phyloP scores from a whole-genome alignment of 1,139 yeast genomes.

The Lodderomyces jiufengensis region DNA sequence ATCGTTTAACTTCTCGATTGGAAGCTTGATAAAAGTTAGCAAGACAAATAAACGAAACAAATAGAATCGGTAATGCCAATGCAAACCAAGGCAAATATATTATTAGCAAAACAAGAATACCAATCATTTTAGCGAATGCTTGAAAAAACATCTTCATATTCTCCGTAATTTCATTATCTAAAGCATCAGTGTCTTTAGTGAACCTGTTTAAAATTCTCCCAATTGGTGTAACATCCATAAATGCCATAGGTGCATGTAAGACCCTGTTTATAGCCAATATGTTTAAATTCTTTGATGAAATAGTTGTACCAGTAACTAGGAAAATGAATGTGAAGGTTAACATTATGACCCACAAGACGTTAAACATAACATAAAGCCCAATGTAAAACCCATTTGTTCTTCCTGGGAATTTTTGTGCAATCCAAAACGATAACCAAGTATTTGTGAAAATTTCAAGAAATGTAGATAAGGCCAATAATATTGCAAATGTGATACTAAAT shows the following conservation, averaged over 20 bases:
- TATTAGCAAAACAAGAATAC: slow-evolving; percentile 63
- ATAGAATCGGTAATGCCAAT: slow-evolving; percentile 59
- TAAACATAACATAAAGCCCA: slow-evolving; percentile 64
- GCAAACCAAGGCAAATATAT: slow-evolving; percentile 74
- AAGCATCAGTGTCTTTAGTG: slow-evolving; percentile 79
- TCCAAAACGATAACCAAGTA: slow-evolving; percentile 88
- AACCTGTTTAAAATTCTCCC: slow-evolving; percentile 59
- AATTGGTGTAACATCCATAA: slow-evolving; percentile 58
- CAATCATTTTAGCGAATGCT: slow-evolving; percentile 52
- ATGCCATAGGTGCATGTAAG: slow-evolving; percentile 55
- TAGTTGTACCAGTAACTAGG: slow-evolving; percentile 49
- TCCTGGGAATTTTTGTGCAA: slow-evolving; percentile 48
- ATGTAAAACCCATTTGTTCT: slow-evolving; percentile 58
- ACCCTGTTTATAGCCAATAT: slow-evolving; percentile 39
- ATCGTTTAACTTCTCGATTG: slow-evolving; percentile 40
- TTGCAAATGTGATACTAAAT: slow-evolving; percentile 10
- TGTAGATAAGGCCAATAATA: slow-evolving; percentile 37
- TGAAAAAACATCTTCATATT: slow-evolving; percentile 50
- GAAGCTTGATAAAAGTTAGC: slow-evolving; percentile 54
- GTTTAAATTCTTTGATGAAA: slow-evolving; percentile 44
- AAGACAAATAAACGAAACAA: slow-evolving; percentile 41
- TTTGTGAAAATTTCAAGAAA: slow-evolving; percentile 65
- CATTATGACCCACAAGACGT: slow-evolving; percentile 35
- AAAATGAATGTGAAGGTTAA: slow-evolving; percentile 41
- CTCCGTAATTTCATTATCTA: slow-evolving; percentile 72